Base-by-base conservation (phyloP, 2,329 filamentous ascomycete genomes). In the Sarocladiaceae sp. region DNA sequence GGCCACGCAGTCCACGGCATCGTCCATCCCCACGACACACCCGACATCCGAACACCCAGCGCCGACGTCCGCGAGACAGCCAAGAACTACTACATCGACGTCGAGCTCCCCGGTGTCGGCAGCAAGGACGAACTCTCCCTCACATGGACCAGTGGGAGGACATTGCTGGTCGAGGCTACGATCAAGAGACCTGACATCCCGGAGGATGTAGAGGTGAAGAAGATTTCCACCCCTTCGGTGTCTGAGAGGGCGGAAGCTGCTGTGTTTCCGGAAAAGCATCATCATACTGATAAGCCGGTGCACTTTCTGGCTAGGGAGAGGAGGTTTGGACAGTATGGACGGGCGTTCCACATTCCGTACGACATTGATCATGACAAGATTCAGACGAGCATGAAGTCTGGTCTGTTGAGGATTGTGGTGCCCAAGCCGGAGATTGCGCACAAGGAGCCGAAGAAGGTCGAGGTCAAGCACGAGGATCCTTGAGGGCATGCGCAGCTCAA, bases 71-170 rank as follows among this genome's bases (percentile, higher is more conserved):
- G 37, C 17, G 37, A 40, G 15, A 40, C 37, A 5, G 37, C 17
- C 37, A 22, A 40, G 37, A 40, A 40, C 17, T 40, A 40, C 37
- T 40, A 40, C 37, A 40, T 40, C 18, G 37, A 40, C 37, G 18
- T 40, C 11, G 37, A 40, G 23, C 37, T 40, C 7, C 37, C 37
- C 7, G 37, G 37, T 10, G 37, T 40, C 5, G 37, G 37, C 3
- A 40, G 37, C 37, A 40, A 40, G 17, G 37, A 40, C 37, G 37
- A 40, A 20, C 37, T 40, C 7, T 22, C 17, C 17, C 37, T 40
- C 5, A 40, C 20, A 20, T 40, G 37, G 37, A 40, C 37, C 10
- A 40, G 37, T 40, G 17, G 5, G 17, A 40, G 37, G 37, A 40
- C 37, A 20, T 20, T 40, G 11, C 37, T 40, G 11, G 37, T 40